phyloP scores from a whole-genome alignment of 176 grass and related monocot species.

The Zea luxurians region DNA sequence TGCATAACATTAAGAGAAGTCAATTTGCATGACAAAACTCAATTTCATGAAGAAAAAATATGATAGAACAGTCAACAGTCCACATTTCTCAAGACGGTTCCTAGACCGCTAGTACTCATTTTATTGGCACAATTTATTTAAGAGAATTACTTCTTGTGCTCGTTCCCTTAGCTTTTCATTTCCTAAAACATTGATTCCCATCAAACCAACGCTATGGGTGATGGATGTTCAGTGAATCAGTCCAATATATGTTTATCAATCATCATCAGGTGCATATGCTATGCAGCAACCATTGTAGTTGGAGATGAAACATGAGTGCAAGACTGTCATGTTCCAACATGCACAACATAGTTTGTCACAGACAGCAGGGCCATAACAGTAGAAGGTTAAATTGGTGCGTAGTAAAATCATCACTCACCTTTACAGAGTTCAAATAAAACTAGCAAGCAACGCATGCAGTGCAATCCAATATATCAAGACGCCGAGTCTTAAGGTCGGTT shows the following conservation, averaged over 20 bases:
- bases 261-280: background rate
- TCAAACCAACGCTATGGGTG: background rate
- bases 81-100: background rate
- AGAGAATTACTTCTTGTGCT: background rate
- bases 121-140: background rate
- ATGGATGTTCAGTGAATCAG: background rate
- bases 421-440: slow-evolving; percentile 76
- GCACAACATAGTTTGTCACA: slow-evolving; percentile 19
- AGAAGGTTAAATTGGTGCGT: background rate
- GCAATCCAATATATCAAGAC: slow-evolving; percentile 83
- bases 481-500: slow-evolving; percentile 76
- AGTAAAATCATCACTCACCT: slow-evolving; percentile 28
- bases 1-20: slow-evolving; percentile 33
- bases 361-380: background rate
- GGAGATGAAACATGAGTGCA: background rate
- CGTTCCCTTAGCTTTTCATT: slow-evolving; percentile 4
- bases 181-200: background rate
- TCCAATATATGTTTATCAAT: slow-evolving; percentile 5
- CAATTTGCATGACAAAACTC: background rate
- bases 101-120: background rate
- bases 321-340: background rate
- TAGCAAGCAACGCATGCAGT: slow-evolving; percentile 80
- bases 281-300: slow-evolving; percentile 15
- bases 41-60: background rate
- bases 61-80: slow-evolving; percentile 15